Conservation (phyloP, 148 eudicot genomes). For the Rheum nobile region DNA sequence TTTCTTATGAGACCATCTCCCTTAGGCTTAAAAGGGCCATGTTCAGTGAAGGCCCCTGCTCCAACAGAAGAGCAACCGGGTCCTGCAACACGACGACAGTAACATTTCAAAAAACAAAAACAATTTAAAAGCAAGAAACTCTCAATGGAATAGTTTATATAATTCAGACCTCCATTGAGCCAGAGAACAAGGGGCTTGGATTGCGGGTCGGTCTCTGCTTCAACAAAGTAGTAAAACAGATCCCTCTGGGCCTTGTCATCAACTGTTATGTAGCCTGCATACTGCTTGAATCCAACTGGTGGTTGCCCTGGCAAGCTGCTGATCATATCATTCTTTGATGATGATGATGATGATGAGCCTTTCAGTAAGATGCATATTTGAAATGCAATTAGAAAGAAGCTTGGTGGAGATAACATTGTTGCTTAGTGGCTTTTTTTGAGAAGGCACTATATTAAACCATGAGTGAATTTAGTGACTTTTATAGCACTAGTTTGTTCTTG, state of each 20-base stretch:
- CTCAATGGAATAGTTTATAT: background rate
- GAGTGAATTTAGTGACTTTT: background rate
- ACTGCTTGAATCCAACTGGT: background rate
- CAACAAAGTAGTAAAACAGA: slow-evolving; percentile 10
- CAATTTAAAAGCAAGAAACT: background rate
- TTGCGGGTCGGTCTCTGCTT: background rate
- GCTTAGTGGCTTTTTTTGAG: background rate
- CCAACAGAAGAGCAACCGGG: slow-evolving; percentile 5
- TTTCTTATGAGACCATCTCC: background rate
- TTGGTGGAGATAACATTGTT: background rate
- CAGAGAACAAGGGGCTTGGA: slow-evolving; percentile 7
- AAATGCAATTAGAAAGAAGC: background rate
- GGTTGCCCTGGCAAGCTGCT: slow-evolving; percentile 1
- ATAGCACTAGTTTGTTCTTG: background rate
- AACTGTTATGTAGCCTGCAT: background rate
- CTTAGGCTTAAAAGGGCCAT: slow-evolving; percentile 6
- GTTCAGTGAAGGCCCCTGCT: background rate
- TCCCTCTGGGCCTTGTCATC: background rate
- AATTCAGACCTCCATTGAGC: slow-evolving; percentile 7
- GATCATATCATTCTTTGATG: background rate
- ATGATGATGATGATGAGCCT: background rate
- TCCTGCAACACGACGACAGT: background rate
- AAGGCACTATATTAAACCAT: background rate
- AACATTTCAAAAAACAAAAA: background rate
- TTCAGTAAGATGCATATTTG: background rate